phyloP scores from a whole-genome alignment of 2,329 filamentous ascomycete genomes.

The Alternaria novae-zelandiae region DNA sequence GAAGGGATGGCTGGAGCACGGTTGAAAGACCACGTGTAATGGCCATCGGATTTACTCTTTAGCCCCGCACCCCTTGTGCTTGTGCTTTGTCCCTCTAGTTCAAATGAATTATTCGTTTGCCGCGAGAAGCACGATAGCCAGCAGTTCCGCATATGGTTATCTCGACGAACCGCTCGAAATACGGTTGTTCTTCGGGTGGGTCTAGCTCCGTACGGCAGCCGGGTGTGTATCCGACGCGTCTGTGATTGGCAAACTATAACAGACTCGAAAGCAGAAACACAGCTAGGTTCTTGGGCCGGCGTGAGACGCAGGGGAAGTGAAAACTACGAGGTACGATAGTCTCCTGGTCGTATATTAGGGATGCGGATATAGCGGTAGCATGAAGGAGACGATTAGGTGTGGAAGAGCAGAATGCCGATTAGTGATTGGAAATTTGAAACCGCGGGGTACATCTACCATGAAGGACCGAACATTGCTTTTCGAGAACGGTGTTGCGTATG shows the following conservation, averaged over 20 bases:
- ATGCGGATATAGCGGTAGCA: constrained; percentile 15
- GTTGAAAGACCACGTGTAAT: constrained; percentile 21
- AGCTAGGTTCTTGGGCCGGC: constrained; percentile 22
- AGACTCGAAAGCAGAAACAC: constrained; percentile 3
- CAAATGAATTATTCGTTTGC: constrained; percentile 22
- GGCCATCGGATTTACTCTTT: constrained; percentile 9
- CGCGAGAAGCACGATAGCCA: constrained; percentile 43
- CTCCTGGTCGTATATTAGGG: constrained; percentile 3
- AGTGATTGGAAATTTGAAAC: background rate
- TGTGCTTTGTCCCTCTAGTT: constrained; percentile 2
- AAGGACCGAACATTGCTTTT: constrained; percentile 11
- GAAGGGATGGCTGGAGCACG: constrained; percentile 14
- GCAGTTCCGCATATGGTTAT: constrained; percentile 20
- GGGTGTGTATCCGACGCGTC: constrained; percentile 17
- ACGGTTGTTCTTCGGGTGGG: constrained; percentile 20
- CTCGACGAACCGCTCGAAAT: constrained; percentile 18
- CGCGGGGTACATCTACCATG: background rate
- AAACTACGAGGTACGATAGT: background rate
- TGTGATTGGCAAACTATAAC: constrained; percentile 31
- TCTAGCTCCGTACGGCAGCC: constrained; percentile 18
- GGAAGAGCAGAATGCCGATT: background rate
- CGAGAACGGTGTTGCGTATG: constrained; percentile 10
- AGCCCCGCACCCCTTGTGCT: constrained; percentile 6
- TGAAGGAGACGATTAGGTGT: background rate
- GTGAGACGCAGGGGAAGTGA: constrained; percentile 14